Base-by-base conservation (phyloP, 2,329 filamentous ascomycete genomes). In the Colletotrichum eremochloae region DNA sequence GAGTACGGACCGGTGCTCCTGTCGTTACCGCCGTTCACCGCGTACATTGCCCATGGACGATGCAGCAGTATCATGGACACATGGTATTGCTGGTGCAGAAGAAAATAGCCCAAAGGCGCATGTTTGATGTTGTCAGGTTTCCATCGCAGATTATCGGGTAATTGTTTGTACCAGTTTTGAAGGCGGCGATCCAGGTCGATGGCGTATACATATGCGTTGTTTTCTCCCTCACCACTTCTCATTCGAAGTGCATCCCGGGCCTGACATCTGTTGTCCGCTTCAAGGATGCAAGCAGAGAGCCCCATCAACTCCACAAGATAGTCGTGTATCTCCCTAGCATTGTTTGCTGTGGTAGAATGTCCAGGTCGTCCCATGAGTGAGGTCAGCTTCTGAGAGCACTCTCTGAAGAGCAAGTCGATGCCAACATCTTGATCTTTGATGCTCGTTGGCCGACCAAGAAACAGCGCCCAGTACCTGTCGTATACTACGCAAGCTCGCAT, bases 71-170 rank as follows among this genome's bases (percentile, higher is more conserved):
- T 87, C 78, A 88, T 82, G 61, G 83, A 84, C 14, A 84, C 83
- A 64, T 89, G 87, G 68, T 88, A 89, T 75, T 89, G 87, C 76
- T 88, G 87, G 72, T 89, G 87, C 11, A 89, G 78, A 11, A 89
- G 76, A 75, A 88, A 89, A 80, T 82, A 91, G 77, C 79, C 85
- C 82, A 81, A 86, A 74, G 76, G 86, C 42, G 79, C 89, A 67
- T 76, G 82, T 79, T 83, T 87, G 82, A 79, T 87, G 82, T 80
- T 89, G 79, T 79, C 84, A 76, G 79, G 85, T 77, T 82, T 87
- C 87, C 79, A 90, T 33, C 76, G 82, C 76, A 81, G 81, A 61
- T 84, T 80, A 11, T 86, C 85, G 0, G 87, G 87, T 5, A 89
- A 79, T 11, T 85, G 80, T 11, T 84, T 81, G 73, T 89, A 87